Evolutionary conservation across 164 flowering plant species (phyloP).

Genomic region (Magnolia kwangsiensis): DNA sequence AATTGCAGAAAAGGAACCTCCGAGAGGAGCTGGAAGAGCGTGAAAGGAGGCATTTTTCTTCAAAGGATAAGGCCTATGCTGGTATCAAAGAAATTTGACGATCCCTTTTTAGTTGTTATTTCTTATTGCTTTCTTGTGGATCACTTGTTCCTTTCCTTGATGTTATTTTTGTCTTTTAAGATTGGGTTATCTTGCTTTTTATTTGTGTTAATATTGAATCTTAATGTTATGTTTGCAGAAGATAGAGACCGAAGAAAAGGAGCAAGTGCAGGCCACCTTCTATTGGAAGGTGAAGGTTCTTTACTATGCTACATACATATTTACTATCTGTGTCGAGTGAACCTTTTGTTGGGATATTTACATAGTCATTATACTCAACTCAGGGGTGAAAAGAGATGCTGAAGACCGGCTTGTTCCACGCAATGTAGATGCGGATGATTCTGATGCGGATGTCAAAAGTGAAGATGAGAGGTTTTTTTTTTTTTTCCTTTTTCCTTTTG

Average conservation of each 20-base stretch:
- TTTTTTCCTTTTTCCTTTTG: too few species aligned
- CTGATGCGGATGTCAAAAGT: constrained; percentile 10
- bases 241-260: constrained; percentile 90
- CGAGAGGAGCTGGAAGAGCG: constrained; percentile 87
- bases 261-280: constrained; percentile 39
- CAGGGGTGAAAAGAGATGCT: constrained; percentile 35
- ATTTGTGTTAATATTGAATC: constrained; percentile 5
- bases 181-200: neutral
- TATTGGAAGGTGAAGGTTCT: constrained; percentile 66
- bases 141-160: neutral
- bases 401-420: too few species aligned
- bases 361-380: constrained; percentile 3
- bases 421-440: constrained; percentile 21
- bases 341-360: neutral
- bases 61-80: constrained; percentile 51
- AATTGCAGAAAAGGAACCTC: constrained; percentile 81
- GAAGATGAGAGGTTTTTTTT: too few species aligned
- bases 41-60: constrained; percentile 84
- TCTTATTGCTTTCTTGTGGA: too few species aligned
- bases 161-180: neutral
- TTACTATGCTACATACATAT: neutral
- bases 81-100: constrained; percentile 23
- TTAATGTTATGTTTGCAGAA: constrained; percentile 44
- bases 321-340: neutral
- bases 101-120: neutral